A percentile compares a stretch with the other conserved stretches of the same genome.
These are phyloP conservation scores for Climacium dendroides DNA, from an alignment of 225 moss, liverwort and hornwort genomes.

Conservation along the genomic window DNA sequence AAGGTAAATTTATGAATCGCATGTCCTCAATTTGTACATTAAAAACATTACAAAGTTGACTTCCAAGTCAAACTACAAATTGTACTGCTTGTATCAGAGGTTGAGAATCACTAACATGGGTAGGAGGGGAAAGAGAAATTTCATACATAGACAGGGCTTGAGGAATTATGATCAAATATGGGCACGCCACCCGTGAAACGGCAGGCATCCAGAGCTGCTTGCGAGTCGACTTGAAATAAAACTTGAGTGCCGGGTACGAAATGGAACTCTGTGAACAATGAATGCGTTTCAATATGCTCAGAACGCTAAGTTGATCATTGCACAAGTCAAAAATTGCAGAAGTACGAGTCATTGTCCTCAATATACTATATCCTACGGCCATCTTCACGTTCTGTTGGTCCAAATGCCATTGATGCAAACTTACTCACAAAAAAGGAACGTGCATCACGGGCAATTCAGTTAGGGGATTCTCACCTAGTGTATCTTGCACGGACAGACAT, in stretches of 20 bases:
- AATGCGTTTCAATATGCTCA: neutral
- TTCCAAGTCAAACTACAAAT: neutral
- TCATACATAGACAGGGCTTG: constrained; percentile 24
- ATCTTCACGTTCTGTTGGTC: neutral
- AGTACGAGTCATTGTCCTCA: neutral
- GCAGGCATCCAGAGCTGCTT: constrained; percentile 23
- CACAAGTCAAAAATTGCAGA: neutral
- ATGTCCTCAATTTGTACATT: neutral
- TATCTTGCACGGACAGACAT: constrained; percentile 13
- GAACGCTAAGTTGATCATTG: neutral
- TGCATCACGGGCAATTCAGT: neutral
- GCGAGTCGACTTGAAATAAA: constrained; percentile 21
- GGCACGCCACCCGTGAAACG: constrained; percentile 8
- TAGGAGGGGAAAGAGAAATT: neutral
- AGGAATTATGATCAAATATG: neutral
- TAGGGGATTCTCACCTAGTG: constrained; percentile 1
- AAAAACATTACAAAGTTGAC: neutral
- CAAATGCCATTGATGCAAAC: neutral
- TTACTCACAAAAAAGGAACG: neutral
- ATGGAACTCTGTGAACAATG: constrained; percentile 9
- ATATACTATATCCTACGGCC: neutral
- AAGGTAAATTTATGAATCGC: neutral
- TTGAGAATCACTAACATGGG: neutral
- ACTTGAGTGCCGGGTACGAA: neutral
- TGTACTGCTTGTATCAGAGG: neutral